phyloP scores from a whole-genome alignment of 1,284 basidiomycete species.

The Ceratobasidium sp. region DNA sequence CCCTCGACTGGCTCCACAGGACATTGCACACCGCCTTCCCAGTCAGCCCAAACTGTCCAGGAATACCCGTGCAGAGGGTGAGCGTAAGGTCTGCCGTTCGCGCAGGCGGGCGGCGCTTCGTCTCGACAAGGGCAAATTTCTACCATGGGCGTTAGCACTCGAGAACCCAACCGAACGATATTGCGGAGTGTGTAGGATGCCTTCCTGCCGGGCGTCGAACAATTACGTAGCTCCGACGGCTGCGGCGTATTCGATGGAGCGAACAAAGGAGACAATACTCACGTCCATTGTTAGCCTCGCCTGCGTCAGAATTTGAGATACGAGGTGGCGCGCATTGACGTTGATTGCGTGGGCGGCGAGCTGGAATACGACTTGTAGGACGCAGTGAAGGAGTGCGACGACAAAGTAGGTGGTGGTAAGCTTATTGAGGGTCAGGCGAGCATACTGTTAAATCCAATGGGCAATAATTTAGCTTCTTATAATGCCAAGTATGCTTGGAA shows the following conservation, averaged over 20 bases:
- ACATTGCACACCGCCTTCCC: slow-evolving; percentile 33
- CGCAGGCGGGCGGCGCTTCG: slow-evolving; percentile 12
- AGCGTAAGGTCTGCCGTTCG: slow-evolving; percentile 13
- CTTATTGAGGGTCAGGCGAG: slow-evolving; percentile 75
- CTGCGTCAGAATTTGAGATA: slow-evolving; percentile 56
- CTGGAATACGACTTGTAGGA: slow-evolving; percentile 77
- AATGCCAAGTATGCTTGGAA: not conserved
- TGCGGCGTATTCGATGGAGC: not conserved
- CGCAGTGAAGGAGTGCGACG: slow-evolving; percentile 75
- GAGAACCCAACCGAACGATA: not conserved
- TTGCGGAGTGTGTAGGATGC: slow-evolving; percentile 3
- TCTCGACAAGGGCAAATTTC: slow-evolving; percentile 35
- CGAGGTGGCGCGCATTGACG: slow-evolving; percentile 66
- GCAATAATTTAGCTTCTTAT: not conserved
- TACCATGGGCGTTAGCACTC: not conserved
- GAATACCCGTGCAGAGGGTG: slow-evolving; percentile 35
- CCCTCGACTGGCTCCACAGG: slow-evolving; percentile 25
- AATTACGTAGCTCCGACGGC: not conserved
- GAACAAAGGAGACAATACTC: slow-evolving; percentile 25
- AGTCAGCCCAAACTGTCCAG: slow-evolving; percentile 26
- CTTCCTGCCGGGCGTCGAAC: not conserved
- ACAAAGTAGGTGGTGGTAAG: slow-evolving; percentile 74
- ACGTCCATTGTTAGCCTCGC: slow-evolving; percentile 37
- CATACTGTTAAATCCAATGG: slow-evolving; percentile 65
- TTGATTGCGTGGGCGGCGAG: slow-evolving; percentile 75